phyloP scores from a whole-genome alignment of 2,329 filamentous ascomycete genomes.

The Pseudogymnoascus sp. region DNA sequence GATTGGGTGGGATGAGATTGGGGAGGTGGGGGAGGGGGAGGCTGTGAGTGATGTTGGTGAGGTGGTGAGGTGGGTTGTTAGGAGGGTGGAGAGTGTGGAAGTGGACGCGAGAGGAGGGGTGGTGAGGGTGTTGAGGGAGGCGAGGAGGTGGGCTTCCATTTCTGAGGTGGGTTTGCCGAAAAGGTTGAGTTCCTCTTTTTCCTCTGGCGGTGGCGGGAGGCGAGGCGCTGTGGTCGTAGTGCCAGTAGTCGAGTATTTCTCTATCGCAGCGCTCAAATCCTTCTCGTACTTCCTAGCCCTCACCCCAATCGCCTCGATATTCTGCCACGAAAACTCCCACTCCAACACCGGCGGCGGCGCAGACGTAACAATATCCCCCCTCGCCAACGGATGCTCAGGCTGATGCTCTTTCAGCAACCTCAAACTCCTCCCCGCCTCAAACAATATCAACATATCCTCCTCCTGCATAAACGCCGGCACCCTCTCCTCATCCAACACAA shows the following conservation, averaged over 20 bases:
- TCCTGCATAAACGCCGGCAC: slow-evolving; percentile 66
- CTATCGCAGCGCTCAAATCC: slow-evolving; percentile 32
- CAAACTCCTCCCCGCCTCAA: slow-evolving; percentile 72
- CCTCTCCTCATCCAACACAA: slow-evolving; percentile 53
- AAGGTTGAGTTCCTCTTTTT: slow-evolving; percentile 28
- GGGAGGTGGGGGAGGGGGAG: slow-evolving; percentile 66
- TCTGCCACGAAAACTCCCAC: slow-evolving; percentile 68
- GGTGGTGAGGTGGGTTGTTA: slow-evolving; percentile 19
- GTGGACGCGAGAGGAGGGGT: no score
- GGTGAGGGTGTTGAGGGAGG: slow-evolving; percentile 38
- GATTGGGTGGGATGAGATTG: no score
- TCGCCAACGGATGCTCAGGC: slow-evolving; percentile 61
- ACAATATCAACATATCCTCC: slow-evolving; percentile 65
- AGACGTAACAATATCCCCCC: slow-evolving; percentile 38
- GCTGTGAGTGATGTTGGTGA: slow-evolving; percentile 51
- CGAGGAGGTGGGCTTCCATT: slow-evolving; percentile 42
- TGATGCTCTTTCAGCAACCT: slow-evolving; percentile 66
- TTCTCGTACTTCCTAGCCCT: slow-evolving; percentile 50
- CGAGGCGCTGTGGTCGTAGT: neutral
- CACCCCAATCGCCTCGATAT: slow-evolving; percentile 56
- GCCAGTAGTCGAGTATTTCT: slow-evolving; percentile 14
- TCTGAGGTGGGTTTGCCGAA: slow-evolving; percentile 43
- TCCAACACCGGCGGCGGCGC: slow-evolving; percentile 50
- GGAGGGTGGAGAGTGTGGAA: slow-evolving; percentile 16
- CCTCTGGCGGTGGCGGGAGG: neutral